Conservation (phyloP, 208 protist genomes). For the Trichomonas gallinae region DNA sequence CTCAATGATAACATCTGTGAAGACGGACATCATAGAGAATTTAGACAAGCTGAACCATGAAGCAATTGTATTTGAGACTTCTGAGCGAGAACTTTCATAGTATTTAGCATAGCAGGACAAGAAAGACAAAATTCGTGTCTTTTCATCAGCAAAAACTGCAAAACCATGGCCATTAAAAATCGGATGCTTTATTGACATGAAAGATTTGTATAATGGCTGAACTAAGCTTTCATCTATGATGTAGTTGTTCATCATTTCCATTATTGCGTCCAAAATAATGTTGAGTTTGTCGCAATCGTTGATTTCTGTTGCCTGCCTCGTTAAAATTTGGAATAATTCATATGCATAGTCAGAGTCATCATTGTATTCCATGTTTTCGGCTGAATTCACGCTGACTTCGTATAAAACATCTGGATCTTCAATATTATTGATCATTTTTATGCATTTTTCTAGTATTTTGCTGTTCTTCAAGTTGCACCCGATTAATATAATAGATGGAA, state of each 20-base stretch:
- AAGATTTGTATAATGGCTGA: background rate
- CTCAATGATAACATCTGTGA: background rate
- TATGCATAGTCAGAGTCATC: background rate
- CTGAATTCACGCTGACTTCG: background rate
- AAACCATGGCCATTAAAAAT: background rate
- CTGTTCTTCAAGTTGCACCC: background rate
- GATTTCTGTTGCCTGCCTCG: background rate
- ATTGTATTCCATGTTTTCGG: background rate
- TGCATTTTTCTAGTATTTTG: background rate
- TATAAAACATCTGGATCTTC: background rate
- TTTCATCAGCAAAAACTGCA: background rate
- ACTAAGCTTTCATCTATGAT: background rate
- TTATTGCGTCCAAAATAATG: background rate
- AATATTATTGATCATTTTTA: background rate
- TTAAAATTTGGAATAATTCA: background rate
- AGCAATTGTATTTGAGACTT: background rate
- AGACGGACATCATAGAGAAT: background rate
- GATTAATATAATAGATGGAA: background rate
- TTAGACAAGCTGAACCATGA: background rate
- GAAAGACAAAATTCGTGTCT: background rate
- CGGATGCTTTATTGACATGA: background rate
- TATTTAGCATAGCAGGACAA: background rate
- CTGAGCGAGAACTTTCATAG: background rate
- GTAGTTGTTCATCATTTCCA: background rate
- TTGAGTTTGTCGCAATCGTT: background rate